Evolutionary conservation across 306 rosid genomes (phyloP).

Genomic region (Quercus mongolica): DNA sequence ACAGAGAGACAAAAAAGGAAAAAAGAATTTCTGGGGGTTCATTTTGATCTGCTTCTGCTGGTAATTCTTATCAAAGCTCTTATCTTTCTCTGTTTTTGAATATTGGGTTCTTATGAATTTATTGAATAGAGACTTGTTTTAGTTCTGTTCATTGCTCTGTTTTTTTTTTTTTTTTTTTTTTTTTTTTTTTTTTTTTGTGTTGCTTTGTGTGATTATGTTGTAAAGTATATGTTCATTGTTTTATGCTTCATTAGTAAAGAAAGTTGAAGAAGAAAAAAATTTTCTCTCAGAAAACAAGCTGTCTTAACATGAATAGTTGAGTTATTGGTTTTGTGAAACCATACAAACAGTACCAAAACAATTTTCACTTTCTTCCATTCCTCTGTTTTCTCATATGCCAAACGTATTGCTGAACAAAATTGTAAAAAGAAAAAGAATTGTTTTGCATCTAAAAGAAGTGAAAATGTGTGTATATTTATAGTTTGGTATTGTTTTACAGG

Average conservation of each 20-base stretch:
- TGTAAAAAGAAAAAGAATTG: background rate
- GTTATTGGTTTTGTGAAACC: slow-evolving; percentile 13
- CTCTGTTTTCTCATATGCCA: background rate
- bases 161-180: background rate
- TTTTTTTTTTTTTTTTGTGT: no score
- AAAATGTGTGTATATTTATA: background rate
- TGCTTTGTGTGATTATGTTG: background rate
- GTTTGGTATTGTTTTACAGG: slow-evolving; percentile 29
- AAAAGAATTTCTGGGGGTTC: slow-evolving; percentile 1
- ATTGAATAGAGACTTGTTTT: background rate
- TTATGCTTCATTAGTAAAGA: background rate
- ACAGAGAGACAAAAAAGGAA: slow-evolving; percentile 2
- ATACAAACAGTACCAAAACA: background rate
- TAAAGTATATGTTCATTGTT: background rate
- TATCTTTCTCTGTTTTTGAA: background rate
- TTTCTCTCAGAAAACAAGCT: background rate
- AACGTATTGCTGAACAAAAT: background rate
- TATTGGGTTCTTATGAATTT: background rate
- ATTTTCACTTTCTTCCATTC: background rate
- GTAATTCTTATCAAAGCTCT: slow-evolving; percentile 29
- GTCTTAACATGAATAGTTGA: background rate
- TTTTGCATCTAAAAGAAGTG: background rate
- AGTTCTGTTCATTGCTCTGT: background rate
- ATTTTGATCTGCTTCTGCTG: slow-evolving; percentile 67
- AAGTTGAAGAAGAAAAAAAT: background rate